phyloP scores from a whole-genome alignment of 805 yeast genomes.

The Cephaloascus fragrans region DNA sequence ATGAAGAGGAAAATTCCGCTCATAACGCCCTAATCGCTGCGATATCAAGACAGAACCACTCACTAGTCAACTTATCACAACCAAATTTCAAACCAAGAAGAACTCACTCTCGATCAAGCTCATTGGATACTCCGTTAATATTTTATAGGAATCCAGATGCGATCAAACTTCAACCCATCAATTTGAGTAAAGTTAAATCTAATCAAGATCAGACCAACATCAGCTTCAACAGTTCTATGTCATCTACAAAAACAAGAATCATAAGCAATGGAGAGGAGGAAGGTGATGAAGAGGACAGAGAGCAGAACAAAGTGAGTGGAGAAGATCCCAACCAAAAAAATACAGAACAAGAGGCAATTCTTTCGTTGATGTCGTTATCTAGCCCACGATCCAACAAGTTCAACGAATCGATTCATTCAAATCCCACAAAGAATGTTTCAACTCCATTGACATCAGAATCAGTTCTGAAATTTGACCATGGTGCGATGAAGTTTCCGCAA shows the following conservation, averaged over 20 bases:
- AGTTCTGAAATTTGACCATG: too few relatives aligned
- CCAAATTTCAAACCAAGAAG: neutral
- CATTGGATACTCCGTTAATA: neutral
- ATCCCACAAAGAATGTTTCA: too few relatives aligned
- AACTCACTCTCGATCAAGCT: neutral
- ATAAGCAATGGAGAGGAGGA: too few relatives aligned
- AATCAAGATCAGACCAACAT: neutral
- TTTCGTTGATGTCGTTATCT: conserved; percentile 45
- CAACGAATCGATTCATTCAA: neutral
- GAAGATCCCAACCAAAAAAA: conserved; percentile 7
- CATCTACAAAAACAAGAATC: too few relatives aligned
- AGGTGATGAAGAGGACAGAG: too few relatives aligned
- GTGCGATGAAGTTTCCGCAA: too few relatives aligned
- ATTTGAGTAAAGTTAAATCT: too few relatives aligned
- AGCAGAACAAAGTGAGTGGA: too few relatives aligned
- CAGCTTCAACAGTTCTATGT: too few relatives aligned
- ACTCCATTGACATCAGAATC: too few relatives aligned
- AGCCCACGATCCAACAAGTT: conserved; percentile 22
- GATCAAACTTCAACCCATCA: neutral
- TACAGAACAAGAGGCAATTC: conserved; percentile 45
- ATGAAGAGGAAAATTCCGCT: conserved; percentile 12
- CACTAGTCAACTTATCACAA: too few relatives aligned
- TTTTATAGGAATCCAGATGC: neutral
- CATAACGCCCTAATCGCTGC: conserved; percentile 12
- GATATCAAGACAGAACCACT: conserved; percentile 6